phyloP scores from a whole-genome alignment of 1,284 basidiomycete species.

The Sporisorium reilianum region DNA sequence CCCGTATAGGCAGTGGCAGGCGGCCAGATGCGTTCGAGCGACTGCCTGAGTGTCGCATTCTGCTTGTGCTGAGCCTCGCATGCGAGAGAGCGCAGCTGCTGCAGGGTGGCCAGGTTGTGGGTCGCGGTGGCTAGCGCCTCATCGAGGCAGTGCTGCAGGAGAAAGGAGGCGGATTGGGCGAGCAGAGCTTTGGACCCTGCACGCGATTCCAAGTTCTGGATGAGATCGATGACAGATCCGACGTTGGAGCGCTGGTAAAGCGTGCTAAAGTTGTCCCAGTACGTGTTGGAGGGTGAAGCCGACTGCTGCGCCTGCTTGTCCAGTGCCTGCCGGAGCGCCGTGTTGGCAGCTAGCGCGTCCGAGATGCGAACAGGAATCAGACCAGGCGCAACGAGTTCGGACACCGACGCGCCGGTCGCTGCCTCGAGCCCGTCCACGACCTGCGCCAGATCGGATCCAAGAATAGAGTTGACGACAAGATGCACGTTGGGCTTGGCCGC shows the following conservation, averaged over 20 bases:
- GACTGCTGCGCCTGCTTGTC: constrained; percentile 13
- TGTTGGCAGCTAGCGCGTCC: constrained; percentile 35
- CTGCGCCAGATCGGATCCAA: constrained; percentile 10
- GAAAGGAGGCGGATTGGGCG: constrained; percentile 32
- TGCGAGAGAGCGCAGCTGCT: constrained; percentile 33
- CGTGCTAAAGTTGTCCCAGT: constrained; percentile 43
- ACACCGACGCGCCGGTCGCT: constrained; percentile 21
- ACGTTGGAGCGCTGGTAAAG: constrained; percentile 47
- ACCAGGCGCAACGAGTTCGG: constrained; percentile 25
- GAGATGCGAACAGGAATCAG: constrained; percentile 23
- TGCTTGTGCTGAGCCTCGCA: constrained; percentile 19
- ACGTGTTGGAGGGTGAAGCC: constrained; percentile 10
- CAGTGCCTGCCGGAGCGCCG: constrained; percentile 36
- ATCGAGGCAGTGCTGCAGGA: constrained; percentile 44
- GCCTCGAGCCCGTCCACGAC: constrained; percentile 31
- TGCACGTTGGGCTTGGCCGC: constrained; percentile 48
- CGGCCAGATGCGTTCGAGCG: constrained; percentile 45
- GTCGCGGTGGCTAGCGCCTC: constrained; percentile 34
- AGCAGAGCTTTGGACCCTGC: constrained; percentile 18
- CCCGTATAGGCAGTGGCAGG: constrained; percentile 27
- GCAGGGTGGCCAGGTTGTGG: constrained; percentile 19
- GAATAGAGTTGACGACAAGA: constrained; percentile 48
- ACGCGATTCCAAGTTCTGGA: constrained; percentile 17
- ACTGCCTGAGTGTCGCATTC: constrained; percentile 22
- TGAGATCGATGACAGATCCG: constrained; percentile 22